Evolutionary conservation across 495 filamentous ascomycete species (phyloP).

Genomic region (Chaetomium fimeti): DNA sequence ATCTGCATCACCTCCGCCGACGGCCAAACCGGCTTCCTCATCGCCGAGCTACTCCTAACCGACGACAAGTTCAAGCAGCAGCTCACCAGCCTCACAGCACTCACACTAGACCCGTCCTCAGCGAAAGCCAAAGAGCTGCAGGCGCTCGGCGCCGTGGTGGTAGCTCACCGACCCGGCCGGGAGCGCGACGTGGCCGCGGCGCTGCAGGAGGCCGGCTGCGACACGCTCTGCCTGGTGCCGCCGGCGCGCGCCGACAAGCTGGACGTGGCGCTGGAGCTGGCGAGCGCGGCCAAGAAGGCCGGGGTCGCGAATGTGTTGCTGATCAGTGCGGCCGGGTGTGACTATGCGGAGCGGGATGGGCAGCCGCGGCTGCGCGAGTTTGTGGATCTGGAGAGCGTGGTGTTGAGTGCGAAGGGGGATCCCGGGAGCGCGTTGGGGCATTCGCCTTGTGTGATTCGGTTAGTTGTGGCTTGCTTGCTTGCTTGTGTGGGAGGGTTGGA

Average conservation of each 20-base stretch:
- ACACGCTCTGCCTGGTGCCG: constrained; percentile 56
- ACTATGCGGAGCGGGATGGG: constrained; percentile 51
- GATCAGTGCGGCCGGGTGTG: constrained; percentile 54
- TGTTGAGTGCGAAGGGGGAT: constrained; percentile 51
- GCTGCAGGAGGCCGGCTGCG: constrained; percentile 46
- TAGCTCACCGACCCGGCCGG: constrained; percentile 46
- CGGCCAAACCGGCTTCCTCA: constrained; percentile 55
- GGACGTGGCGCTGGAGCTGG: constrained; percentile 50
- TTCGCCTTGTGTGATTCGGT: constrained; percentile 55
- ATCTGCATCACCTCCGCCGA: constrained; percentile 54
- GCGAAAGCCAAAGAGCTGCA: constrained; percentile 55
- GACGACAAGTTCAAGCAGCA: constrained; percentile 44
- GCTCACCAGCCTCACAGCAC: constrained; percentile 45
- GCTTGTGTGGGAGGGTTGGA: background rate
- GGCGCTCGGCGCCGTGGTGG: constrained; percentile 52
- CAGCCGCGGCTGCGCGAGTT: constrained; percentile 57
- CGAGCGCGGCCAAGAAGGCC: constrained; percentile 50
- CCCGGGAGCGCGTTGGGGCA: constrained; percentile 40
- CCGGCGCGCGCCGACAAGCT: constrained; percentile 50
- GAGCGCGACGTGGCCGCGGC: constrained; percentile 39
- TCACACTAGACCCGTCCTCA: constrained; percentile 47
- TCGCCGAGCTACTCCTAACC: constrained; percentile 54
- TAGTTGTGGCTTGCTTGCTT: constrained; percentile 5
- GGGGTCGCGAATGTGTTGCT: constrained; percentile 52
- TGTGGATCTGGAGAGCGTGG: constrained; percentile 51